A percentile compares a stretch with the other conserved stretches of the same genome.
These are phyloP conservation scores for Aspergillus melleus DNA, from an alignment of 2,329 filamentous ascomycete species.

Conservation along the genomic window DNA sequence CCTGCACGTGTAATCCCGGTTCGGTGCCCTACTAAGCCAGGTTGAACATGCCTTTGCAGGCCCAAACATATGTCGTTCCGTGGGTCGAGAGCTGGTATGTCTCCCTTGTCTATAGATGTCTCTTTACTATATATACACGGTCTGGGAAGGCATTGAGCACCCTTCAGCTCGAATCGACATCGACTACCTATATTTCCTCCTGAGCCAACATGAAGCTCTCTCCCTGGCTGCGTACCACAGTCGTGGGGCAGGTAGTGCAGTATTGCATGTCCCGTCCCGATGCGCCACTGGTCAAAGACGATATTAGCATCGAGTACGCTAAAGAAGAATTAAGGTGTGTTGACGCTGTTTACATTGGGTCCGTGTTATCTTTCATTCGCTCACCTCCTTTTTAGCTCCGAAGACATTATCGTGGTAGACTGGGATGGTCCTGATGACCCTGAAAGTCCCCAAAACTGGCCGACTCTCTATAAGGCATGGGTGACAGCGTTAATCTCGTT, in stretches of 20 bases:
- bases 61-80: no score
- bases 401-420: background rate
- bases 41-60: no score
- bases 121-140: background rate
- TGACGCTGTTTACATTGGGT: background rate
- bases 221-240: background rate
- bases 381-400: background rate
- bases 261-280: background rate
- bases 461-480: background rate
- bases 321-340: background rate
- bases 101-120: background rate
- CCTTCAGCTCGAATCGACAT: background rate
- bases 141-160: background rate
- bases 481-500: background rate
- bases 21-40: no score
- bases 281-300: background rate
- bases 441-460: background rate
- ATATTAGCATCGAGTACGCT: background rate
- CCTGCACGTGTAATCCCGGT: no score
- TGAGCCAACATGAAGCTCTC: background rate
- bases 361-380: background rate
- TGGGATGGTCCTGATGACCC: background rate
- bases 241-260: background rate
- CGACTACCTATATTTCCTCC: background rate
- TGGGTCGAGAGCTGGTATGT: no score